Percentiles rank a stretch among this genome's conserved stretches.
These are phyloP conservation scores for Wickerhamomyces alni DNA, from an alignment of 805 yeast species.

Conservation along the genomic window DNA sequence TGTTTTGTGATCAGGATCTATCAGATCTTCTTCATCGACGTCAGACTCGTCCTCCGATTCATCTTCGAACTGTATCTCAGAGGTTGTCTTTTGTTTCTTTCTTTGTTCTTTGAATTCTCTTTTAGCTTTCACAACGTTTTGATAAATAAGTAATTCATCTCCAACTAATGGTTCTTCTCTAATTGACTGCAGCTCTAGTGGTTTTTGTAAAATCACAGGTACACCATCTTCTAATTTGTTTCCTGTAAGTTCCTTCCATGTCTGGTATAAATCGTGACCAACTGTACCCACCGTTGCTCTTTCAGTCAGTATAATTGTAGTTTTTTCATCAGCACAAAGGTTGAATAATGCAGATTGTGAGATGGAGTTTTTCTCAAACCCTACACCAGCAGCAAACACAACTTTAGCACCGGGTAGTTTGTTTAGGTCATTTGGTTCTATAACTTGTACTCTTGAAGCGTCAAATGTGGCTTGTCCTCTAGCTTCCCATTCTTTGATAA, in stretches of 20 bases:
- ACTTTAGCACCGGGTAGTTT: conserved; percentile 66
- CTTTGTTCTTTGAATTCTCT: conserved; percentile 32
- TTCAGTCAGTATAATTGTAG: conserved; percentile 74
- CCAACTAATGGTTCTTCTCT: conserved; percentile 47
- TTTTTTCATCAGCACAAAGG: conserved; percentile 58
- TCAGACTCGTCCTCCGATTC: conserved; percentile 24
- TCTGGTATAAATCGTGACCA: conserved; percentile 41
- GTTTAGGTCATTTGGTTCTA: conserved; percentile 49
- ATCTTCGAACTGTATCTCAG: conserved; percentile 20
- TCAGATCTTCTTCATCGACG: conserved; percentile 20
- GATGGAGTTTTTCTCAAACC: conserved; percentile 56
- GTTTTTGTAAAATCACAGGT: conserved; percentile 47
- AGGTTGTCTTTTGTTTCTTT: conserved; percentile 25
- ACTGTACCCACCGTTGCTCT: conserved; percentile 42
- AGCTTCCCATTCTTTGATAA: conserved; percentile 80
- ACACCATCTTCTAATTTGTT: conserved; percentile 50
- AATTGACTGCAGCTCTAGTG: conserved; percentile 32
- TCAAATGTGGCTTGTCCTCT: conserved; percentile 76
- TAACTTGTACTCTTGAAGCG: conserved; percentile 52
- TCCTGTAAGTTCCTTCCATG: conserved; percentile 47
- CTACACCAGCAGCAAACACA: conserved; percentile 69
- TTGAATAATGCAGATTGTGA: conserved; percentile 45
- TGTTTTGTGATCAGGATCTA: conserved; percentile 14
- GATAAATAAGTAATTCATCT: conserved; percentile 43
- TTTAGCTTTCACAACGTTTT: conserved; percentile 37